Evolutionary conservation across 306 rosid species (phyloP).

Genomic region (Prunus mume): DNA sequence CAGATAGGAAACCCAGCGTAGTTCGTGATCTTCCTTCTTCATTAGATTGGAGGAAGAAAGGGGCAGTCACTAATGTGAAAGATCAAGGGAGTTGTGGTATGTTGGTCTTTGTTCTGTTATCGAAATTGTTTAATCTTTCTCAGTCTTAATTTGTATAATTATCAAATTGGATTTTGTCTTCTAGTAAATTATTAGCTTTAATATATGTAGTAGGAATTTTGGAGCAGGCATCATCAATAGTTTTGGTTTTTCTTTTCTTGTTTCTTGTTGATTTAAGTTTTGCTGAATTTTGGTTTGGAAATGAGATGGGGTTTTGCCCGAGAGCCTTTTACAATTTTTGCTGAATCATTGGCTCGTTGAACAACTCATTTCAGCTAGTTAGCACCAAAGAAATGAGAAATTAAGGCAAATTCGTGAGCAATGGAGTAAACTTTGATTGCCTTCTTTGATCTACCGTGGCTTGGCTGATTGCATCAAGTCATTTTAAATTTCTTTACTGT

Average conservation of each 20-base stretch:
- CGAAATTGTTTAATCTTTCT: neutral
- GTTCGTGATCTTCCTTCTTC: conserved; percentile 48
- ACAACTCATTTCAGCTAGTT: neutral
- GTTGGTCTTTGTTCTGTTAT: conserved; percentile 1
- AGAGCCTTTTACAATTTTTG: no score
- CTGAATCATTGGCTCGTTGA: neutral
- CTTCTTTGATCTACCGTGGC: neutral
- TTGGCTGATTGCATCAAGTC: no score
- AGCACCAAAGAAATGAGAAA: neutral
- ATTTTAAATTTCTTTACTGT: no score
- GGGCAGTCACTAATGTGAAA: conserved; percentile 72
- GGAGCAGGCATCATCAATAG: no score
- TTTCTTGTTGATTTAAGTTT: neutral
- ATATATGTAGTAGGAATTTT: neutral
- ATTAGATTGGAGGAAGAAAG: conserved; percentile 81
- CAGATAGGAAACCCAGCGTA: conserved; percentile 16
- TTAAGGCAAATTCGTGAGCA: neutral
- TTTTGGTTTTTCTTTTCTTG: neutral
- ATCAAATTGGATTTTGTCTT: neutral
- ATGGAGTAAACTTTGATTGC: neutral
- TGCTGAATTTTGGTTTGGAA: neutral
- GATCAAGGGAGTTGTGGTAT: conserved; percentile 88
- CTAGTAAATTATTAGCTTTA: neutral
- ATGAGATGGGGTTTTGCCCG: neutral
- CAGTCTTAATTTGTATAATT: neutral